A percentile compares a stretch with the other conserved stretches of the same genome.
Evolutionary conservation across 768 basidiomycete species (phyloP).

Genomic region (Dendrothele bispora): DNA sequence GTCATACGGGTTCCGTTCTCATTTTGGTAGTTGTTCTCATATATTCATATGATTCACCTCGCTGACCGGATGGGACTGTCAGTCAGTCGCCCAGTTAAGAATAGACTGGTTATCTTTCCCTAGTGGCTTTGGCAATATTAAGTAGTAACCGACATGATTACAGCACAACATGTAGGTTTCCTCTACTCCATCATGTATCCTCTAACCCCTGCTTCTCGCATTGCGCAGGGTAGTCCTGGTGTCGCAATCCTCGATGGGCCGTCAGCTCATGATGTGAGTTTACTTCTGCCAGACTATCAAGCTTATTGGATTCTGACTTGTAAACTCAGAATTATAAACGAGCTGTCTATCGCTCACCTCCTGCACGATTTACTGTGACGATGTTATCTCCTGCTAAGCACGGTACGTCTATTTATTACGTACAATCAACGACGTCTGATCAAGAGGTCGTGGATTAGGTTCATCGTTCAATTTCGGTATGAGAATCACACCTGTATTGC

Average conservation of each 20-base stretch:
- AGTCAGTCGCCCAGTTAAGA: too few species aligned
- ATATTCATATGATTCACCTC: too few species aligned
- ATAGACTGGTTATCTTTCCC: too few species aligned
- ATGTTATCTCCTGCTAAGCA: conserved; percentile 59
- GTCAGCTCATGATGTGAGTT: conserved; percentile 21
- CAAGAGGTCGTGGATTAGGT: conserved; percentile 31
- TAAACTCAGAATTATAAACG: conserved; percentile 53
- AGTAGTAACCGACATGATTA: too few species aligned
- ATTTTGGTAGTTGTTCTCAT: too few species aligned
- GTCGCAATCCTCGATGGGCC: conserved; percentile 24
- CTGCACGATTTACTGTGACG: conserved; percentile 58
- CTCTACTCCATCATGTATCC: too few species aligned
- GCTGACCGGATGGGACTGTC: too few species aligned
- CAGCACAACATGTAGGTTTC: too few species aligned
- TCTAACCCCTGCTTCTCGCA: too few species aligned
- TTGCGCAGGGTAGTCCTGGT: too few species aligned
- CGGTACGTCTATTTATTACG: conserved; percentile 29
- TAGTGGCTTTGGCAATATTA: too few species aligned
- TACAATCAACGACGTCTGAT: neutral
- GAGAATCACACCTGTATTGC: conserved; percentile 48
- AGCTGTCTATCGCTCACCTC: conserved; percentile 59
- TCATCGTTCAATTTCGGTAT: conserved; percentile 60
- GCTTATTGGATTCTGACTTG: neutral
- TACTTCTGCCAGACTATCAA: neutral
- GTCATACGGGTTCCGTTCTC: too few species aligned